Conservation (phyloP, 306 rosid species). For the Psophocarpus tetragonolobus region DNA sequence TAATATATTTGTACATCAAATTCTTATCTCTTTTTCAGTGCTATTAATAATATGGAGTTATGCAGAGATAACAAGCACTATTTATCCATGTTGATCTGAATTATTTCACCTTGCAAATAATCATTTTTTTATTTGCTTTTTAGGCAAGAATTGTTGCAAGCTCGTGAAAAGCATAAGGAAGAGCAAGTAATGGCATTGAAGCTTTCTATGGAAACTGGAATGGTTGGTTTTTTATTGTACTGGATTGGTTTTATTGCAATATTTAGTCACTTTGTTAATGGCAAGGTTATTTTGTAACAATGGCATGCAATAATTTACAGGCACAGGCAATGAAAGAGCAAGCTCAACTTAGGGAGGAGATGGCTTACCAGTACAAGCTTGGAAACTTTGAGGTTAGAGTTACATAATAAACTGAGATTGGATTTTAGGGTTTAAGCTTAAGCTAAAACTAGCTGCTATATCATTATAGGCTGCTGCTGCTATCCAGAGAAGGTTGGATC, state of each 20-base stretch:
- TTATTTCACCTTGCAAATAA: neutral
- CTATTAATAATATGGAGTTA: neutral
- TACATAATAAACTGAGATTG: conserved; percentile 4
- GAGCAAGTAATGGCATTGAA: conserved; percentile 75
- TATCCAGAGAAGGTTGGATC: conserved; percentile 93
- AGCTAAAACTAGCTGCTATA: conserved; percentile 9
- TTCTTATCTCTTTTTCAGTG: neutral
- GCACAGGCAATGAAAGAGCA: conserved; percentile 99
- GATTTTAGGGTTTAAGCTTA: conserved; percentile 8
- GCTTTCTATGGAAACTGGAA: conserved; percentile 88
- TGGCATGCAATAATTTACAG: conserved; percentile 45
- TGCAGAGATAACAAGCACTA: neutral
- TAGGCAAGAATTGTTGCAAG: conserved; percentile 77
- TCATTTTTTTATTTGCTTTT: conserved; percentile 28
- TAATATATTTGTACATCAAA: neutral
- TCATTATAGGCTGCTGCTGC: conserved; percentile 90
- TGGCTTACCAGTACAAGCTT: conserved; percentile 96
- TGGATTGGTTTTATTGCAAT: conserved; percentile 8
- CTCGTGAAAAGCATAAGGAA: conserved; percentile 87
- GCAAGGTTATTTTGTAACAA: neutral
- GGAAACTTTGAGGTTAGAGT: conserved; percentile 82
- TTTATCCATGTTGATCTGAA: conserved; percentile 15
- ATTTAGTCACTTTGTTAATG: neutral
- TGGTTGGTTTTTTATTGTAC: conserved; percentile 64
- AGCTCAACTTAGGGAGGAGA: conserved; percentile 97